Conservation (phyloP, 176 grass and related monocot species). For the Rhipidocladum racemiflorum region DNA sequence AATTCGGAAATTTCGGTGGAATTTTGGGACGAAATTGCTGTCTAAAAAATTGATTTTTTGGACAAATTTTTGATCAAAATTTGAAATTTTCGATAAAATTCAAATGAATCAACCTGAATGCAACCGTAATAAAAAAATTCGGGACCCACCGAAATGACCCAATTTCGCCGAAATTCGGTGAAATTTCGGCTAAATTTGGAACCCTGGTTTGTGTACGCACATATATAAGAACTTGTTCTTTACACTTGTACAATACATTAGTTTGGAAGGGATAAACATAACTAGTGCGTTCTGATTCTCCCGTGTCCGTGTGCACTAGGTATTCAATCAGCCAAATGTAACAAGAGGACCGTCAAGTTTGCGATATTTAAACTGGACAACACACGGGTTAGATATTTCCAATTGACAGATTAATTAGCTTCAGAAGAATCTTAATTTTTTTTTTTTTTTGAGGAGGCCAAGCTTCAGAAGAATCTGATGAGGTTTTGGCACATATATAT, state of each 20-base stretch:
- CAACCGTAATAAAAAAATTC: no score
- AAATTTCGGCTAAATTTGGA: no score
- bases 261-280: neutral
- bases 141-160: no score
- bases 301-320: slow-evolving; percentile 26
- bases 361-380: neutral
- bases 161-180: no score
- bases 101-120: no score
- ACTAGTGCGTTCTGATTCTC: slow-evolving; percentile 4
- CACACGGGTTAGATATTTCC: slow-evolving; percentile 6
- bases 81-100: no score
- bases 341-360: neutral
- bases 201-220: no score
- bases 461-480: slow-evolving; percentile 39
- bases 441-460: neutral
- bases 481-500: slow-evolving; percentile 27
- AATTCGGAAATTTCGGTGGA: no score
- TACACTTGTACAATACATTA: neutral
- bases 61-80: no score
- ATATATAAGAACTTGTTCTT: neutral
- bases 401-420: slow-evolving; percentile 2
- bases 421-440: neutral
- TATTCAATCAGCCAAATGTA: neutral
- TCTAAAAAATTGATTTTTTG: no score
- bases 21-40: no score